Evolutionary conservation across 495 filamentous ascomycete species (phyloP).

Genomic region (Bombardia bombarda): DNA sequence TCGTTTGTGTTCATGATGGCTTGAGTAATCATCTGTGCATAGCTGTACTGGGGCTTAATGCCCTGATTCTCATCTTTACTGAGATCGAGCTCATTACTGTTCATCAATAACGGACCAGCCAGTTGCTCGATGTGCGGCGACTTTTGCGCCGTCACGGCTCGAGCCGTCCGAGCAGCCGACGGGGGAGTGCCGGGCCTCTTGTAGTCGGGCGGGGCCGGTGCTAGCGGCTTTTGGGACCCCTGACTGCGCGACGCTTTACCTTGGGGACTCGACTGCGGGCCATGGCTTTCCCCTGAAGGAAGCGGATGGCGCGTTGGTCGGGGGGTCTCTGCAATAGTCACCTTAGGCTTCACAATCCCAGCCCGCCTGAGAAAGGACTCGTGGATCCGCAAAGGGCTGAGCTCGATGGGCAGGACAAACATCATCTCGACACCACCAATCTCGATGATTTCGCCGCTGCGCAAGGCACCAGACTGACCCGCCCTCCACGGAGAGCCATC

Average conservation of each 20-base stretch:
- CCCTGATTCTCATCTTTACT: slow-evolving; percentile 74
- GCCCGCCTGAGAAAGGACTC: slow-evolving; percentile 45
- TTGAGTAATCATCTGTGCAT: slow-evolving; percentile 94
- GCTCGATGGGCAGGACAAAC: slow-evolving; percentile 75
- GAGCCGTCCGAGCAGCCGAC: slow-evolving; percentile 31
- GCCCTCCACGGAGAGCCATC: slow-evolving; percentile 62
- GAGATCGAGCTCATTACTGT: slow-evolving; percentile 62
- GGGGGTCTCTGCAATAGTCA: slow-evolving; percentile 7
- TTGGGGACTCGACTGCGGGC: slow-evolving; percentile 17
- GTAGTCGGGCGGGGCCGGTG: slow-evolving; percentile 62
- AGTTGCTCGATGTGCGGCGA: slow-evolving; percentile 32
- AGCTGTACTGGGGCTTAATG: slow-evolving; percentile 90
- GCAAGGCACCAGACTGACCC: slow-evolving; percentile 54
- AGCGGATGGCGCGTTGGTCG: slow-evolving; percentile 36
- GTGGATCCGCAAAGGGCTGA: slow-evolving; percentile 49
- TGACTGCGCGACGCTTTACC: slow-evolving; percentile 18
- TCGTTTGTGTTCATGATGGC: slow-evolving; percentile 80
- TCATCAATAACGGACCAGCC: slow-evolving; percentile 39
- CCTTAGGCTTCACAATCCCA: slow-evolving; percentile 30
- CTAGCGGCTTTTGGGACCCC: slow-evolving; percentile 47
- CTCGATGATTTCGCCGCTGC: slow-evolving; percentile 81
- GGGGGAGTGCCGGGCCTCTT: slow-evolving; percentile 62
- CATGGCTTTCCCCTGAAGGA: slow-evolving; percentile 34
- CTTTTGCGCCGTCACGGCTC: slow-evolving; percentile 27
- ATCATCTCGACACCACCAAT: slow-evolving; percentile 94